A percentile compares a stretch with the other conserved stretches of the same genome.
These are phyloP conservation scores for Guadua angustifolia DNA, from an alignment of 176 grass and related monocot genomes.

Conservation along the genomic window DNA sequence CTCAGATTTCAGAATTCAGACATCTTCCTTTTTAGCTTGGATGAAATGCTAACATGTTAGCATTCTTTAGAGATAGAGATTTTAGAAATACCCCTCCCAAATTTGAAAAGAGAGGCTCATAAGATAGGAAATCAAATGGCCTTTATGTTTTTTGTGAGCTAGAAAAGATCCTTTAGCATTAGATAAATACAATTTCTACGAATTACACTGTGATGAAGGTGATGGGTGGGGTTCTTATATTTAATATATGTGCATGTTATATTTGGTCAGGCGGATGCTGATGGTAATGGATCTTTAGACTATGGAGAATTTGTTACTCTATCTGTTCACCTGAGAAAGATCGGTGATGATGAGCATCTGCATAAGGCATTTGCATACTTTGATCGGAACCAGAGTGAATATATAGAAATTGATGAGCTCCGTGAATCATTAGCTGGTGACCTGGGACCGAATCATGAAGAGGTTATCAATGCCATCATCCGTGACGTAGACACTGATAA, in stretches of 20 bases:
- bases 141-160: background rate
- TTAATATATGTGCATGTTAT: conserved; percentile 48
- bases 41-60: background rate
- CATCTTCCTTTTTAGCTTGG: background rate
- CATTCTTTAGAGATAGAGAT: background rate
- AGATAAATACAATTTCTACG: background rate
- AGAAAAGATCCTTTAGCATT: background rate
- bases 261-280: conserved; percentile 75
- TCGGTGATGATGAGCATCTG: conserved; percentile 80
- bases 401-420: conserved; percentile 88
- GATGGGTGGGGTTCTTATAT: conserved; percentile 19
- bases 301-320: conserved; percentile 87
- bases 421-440: conserved; percentile 67
- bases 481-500: conserved; percentile 88
- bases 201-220: background rate
- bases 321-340: conserved; percentile 81
- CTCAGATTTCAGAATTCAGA: background rate
- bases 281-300: conserved; percentile 81
- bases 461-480: conserved; percentile 89
- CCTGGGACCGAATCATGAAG: conserved; percentile 72
- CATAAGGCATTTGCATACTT: conserved; percentile 91
- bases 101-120: background rate
- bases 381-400: conserved; percentile 78
- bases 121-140: background rate
- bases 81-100: background rate